Conservation (phyloP, 176 grass and related monocot species). For the Canna indica region DNA sequence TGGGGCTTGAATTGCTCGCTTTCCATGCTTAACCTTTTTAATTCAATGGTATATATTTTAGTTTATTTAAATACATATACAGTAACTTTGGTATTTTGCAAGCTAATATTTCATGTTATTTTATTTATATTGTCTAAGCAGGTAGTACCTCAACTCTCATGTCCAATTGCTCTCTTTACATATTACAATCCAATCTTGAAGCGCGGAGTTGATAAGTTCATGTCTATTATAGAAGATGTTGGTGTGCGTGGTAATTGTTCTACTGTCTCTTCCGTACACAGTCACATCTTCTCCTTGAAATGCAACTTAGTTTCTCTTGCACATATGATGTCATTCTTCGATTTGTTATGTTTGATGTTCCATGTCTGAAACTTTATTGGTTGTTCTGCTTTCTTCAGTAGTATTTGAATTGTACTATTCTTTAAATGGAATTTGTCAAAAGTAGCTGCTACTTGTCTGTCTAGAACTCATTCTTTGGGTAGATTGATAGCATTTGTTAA, state of each 20-base stretch:
- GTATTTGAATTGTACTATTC: neutral
- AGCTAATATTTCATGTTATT: neutral
- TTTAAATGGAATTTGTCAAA: neutral
- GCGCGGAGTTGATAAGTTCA: constrained; percentile 75
- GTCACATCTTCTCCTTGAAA: neutral
- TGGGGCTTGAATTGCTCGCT: too few species aligned
- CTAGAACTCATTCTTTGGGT: neutral
- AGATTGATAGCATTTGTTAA: neutral
- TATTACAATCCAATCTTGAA: constrained; percentile 98
- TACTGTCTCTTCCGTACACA: constrained; percentile 4
- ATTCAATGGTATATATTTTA: neutral
- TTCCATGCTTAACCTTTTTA: too few species aligned
- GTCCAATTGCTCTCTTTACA: constrained; percentile 85
- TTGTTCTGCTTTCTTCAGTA: constrained; percentile 4
- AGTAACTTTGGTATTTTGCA: neutral
- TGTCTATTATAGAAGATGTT: constrained; percentile 58
- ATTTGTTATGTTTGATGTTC: neutral
- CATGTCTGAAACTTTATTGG: neutral
- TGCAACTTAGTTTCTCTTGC: neutral
- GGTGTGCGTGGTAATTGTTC: constrained; percentile 59
- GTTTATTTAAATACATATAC: neutral
- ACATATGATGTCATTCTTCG: neutral
- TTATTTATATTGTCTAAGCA: constrained; percentile 3
- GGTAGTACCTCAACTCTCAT: constrained; percentile 82
- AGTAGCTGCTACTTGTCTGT: neutral